phyloP scores from a whole-genome alignment of 1,139 yeast species.

The Candida sanyaensis region DNA sequence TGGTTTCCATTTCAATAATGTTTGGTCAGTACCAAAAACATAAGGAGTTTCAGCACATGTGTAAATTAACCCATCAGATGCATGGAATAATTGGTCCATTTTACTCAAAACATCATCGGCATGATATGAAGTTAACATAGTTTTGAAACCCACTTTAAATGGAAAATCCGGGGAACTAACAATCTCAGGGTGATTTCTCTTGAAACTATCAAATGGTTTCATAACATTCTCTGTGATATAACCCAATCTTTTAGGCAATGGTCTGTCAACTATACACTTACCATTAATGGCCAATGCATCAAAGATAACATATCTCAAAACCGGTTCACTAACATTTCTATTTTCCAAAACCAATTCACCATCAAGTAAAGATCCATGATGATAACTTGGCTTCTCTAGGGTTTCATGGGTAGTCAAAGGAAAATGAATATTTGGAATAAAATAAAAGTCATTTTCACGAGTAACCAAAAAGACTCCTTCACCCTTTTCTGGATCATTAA shows the following conservation, averaged over 20 bases:
- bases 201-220: slow-evolving; percentile 76
- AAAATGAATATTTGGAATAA: slow-evolving; percentile 82
- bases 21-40: slow-evolving; percentile 82
- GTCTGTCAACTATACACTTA: slow-evolving; percentile 63
- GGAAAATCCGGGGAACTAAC: slow-evolving; percentile 72
- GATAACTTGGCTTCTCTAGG: slow-evolving; percentile 57
- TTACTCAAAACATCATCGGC: slow-evolving; percentile 75
- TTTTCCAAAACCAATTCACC: slow-evolving; percentile 81
- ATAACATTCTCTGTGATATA: slow-evolving; percentile 81
- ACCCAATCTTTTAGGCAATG: slow-evolving; percentile 80
- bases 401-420: slow-evolving; percentile 57
- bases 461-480: slow-evolving; percentile 79
- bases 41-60: slow-evolving; percentile 92
- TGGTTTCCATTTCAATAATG: slow-evolving; percentile 93
- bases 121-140: slow-evolving; percentile 83
- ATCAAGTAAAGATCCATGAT: slow-evolving; percentile 86
- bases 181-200: slow-evolving; percentile 68
- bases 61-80: slow-evolving; percentile 91
- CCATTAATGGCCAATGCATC: slow-evolving; percentile 90
- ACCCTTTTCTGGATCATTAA: slow-evolving; percentile 70
- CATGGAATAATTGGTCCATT: slow-evolving; percentile 77
- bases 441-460: slow-evolving; percentile 82
- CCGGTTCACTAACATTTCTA: slow-evolving; percentile 47
- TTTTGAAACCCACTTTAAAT: slow-evolving; percentile 80
- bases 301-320: slow-evolving; percentile 77